Conservation (phyloP, 2,329 filamentous ascomycete species). For the Penicillium sp. region DNA sequence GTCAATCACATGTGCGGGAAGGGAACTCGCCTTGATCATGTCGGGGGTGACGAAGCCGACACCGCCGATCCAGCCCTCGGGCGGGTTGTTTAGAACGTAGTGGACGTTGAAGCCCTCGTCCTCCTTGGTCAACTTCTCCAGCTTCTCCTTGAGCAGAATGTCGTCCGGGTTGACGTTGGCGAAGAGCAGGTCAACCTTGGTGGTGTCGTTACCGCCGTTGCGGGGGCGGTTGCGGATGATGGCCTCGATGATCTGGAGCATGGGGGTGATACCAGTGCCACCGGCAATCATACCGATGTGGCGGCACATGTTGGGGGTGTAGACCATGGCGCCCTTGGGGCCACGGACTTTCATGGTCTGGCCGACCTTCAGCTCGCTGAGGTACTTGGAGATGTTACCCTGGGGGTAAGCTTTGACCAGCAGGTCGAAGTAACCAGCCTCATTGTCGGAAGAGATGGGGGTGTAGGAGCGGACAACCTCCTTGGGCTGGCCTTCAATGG, state of each 20-base stretch:
- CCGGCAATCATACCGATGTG: constrained; percentile 98
- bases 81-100: constrained; percentile 96
- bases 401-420: constrained; percentile 98
- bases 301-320: constrained; percentile 94
- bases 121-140: constrained; percentile 76
- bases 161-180: constrained; percentile 94
- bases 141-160: constrained; percentile 89
- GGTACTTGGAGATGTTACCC: constrained; percentile 94
- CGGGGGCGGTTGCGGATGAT: constrained; percentile 75
- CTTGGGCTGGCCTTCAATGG: constrained; percentile 74
- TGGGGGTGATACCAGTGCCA: constrained; percentile 96
- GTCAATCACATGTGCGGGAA: neutral
- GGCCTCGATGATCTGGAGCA: constrained; percentile 94
- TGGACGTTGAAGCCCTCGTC: constrained; percentile 84
- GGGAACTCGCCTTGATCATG: constrained; percentile 78
- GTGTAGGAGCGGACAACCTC: constrained; percentile 92
- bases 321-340: constrained; percentile 97
- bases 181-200: constrained; percentile 92
- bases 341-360: constrained; percentile 88
- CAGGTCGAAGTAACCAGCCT: constrained; percentile 90
- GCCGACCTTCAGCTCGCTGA: constrained; percentile 80
- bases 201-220: constrained; percentile 74
- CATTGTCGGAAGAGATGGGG: constrained; percentile 85
- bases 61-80: constrained; percentile 86
- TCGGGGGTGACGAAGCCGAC: constrained; percentile 94